Conservation (phyloP, 257 asterid genomes). For the Petunia axillaris region DNA sequence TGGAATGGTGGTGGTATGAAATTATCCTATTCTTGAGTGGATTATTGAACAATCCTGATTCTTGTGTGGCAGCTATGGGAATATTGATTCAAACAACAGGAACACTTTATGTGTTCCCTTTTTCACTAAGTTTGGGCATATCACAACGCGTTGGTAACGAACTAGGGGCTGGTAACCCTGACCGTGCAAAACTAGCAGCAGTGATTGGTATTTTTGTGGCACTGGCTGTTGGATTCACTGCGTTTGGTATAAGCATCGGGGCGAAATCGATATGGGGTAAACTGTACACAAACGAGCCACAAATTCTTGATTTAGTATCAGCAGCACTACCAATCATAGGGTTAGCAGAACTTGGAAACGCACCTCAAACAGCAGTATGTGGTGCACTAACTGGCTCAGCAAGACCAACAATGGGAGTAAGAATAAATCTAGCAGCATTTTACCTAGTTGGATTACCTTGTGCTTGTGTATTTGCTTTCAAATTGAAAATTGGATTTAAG, state of each 20-base stretch:
- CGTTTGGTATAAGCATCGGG: constrained; percentile 53
- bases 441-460: constrained; percentile 80
- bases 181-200: constrained; percentile 58
- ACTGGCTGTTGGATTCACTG: constrained; percentile 44
- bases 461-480: constrained; percentile 59
- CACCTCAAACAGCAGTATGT: constrained; percentile 84
- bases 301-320: constrained; percentile 51
- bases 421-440: constrained; percentile 77
- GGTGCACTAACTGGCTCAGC: constrained; percentile 85
- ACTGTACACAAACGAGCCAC: constrained; percentile 57
- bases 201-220: constrained; percentile 47
- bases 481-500: constrained; percentile 56
- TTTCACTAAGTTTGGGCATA: constrained; percentile 59
- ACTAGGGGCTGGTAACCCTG: constrained; percentile 67
- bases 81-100: constrained; percentile 77
- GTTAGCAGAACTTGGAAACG: constrained; percentile 71
- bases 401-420: constrained; percentile 62
- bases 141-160: constrained; percentile 79
- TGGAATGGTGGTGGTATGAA: constrained; percentile 95
- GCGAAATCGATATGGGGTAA: constrained; percentile 59
- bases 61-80: constrained; percentile 83
- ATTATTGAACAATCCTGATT: constrained; percentile 55
- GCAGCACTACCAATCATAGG: constrained; percentile 68
- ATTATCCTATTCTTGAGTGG: constrained; percentile 71
- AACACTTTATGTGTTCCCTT: constrained; percentile 62